Base-by-base conservation (phyloP, 441 rosid species). In the Pelargonium fulgidum region DNA sequence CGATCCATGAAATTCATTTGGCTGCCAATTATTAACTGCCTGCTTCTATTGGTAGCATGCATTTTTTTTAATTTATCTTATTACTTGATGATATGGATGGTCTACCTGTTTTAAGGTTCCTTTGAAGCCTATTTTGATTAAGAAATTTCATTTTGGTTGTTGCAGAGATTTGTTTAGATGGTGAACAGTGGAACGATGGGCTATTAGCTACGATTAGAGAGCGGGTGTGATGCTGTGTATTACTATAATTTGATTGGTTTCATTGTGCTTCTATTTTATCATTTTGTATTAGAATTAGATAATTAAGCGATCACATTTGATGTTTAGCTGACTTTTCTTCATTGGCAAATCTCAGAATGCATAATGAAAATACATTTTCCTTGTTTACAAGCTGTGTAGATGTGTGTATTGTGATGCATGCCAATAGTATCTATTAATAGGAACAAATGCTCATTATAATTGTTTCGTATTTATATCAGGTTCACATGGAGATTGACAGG, bases 121-220 rank as follows among this genome's bases (percentile, higher is more conserved):
- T 42, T 24, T 24, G 39, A 10, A 8, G 10, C 19, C 63, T 64
- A 29, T 36, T 67, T 52, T 64, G 22, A 42, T n/a, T 56, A 62
- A 68, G 69, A 26, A 41, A 58, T 4, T 12, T 68, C 58, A 7
- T 56, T 52, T 39, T 65, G 58, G 8, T 24, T 64, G 69, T 58
- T 70, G 71, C 88, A 91, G 98, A 93, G 82, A 75, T 87, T 71
- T 73, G 66, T 77, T 77, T 93, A 75, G 86, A 87, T 71, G 97
- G 95, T 63, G 96, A 88, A 77, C 87, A 88, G 75, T 93, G 99
- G 99, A 89, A 88, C 79, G 96, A 93, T 74, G 97, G 99, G 64
- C 83, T 93, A 47, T 73, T 91, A 72, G 97, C 99, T 75, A 93
- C 96, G 29, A 77, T 91, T 77, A 88, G 97, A 81, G 99, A 93